Evolutionary conservation across 768 basidiomycete genomes (phyloP).

Genomic region (Podaxis carcinomalis): DNA sequence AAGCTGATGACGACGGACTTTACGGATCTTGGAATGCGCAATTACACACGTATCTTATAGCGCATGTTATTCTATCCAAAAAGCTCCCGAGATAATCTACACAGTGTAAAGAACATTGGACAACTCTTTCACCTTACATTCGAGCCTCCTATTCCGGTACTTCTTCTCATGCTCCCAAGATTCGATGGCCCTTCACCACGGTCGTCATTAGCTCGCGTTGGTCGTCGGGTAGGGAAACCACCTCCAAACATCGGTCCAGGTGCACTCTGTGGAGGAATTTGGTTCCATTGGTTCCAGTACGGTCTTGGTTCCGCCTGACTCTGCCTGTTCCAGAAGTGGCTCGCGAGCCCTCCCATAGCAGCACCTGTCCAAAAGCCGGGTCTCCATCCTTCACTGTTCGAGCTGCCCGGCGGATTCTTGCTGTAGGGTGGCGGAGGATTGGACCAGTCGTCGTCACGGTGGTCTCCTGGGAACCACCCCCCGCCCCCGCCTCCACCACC

Average conservation of each 20-base stretch:
- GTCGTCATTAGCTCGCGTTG: constrained; percentile 34
- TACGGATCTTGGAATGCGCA: background rate
- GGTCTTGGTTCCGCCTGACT: constrained; percentile 21
- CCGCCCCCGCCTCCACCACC: constrained; percentile 32
- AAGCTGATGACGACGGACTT: background rate
- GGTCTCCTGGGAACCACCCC: constrained; percentile 52
- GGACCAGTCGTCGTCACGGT: constrained; percentile 28
- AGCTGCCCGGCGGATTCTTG: constrained; percentile 27
- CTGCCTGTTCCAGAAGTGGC: constrained; percentile 45
- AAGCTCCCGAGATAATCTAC: background rate
- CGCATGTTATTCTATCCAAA: background rate
- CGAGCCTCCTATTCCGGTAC: constrained; percentile 80
- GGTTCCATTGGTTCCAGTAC: constrained; percentile 19
- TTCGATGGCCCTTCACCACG: constrained; percentile 68
- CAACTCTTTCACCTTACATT: constrained; percentile 48
- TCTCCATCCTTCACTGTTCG: constrained; percentile 36
- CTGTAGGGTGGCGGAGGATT: constrained; percentile 56
- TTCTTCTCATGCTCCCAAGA: constrained; percentile 67
- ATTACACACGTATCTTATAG: no score
- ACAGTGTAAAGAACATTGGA: background rate
- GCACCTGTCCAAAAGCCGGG: constrained; percentile 90
- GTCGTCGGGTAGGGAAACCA: constrained; percentile 14
- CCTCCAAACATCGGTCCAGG: constrained; percentile 18
- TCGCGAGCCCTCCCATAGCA: constrained; percentile 65
- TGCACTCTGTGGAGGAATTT: constrained; percentile 14